A percentile compares a stretch with the other conserved stretches of the same genome.
These are phyloP conservation scores for Populus alba DNA, from an alignment of 345 rosid species.

Conservation along the genomic window DNA sequence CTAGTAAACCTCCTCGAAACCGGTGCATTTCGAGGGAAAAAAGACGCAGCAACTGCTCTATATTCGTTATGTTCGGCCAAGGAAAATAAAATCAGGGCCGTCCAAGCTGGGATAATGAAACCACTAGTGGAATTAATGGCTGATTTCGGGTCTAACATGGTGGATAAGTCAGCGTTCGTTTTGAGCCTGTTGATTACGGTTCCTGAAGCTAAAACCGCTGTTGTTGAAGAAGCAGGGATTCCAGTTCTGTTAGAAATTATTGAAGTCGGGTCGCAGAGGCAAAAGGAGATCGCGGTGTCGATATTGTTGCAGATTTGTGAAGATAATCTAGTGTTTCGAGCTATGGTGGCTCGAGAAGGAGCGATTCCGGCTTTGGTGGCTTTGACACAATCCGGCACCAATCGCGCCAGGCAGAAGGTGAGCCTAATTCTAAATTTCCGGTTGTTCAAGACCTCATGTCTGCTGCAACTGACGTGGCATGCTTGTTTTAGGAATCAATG, in stretches of 20 bases:
- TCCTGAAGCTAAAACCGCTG: slow-evolving; percentile 62
- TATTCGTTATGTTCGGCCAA: slow-evolving; percentile 72
- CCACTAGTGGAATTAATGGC: slow-evolving; percentile 91
- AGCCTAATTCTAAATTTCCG: not conserved
- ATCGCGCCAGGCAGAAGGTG: slow-evolving; percentile 87
- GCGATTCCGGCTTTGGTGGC: slow-evolving; percentile 91
- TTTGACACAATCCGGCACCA: slow-evolving; percentile 75
- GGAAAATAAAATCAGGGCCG: slow-evolving; percentile 84
- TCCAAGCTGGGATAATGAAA: slow-evolving; percentile 75
- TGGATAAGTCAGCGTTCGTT: slow-evolving; percentile 87
- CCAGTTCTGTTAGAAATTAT: slow-evolving; percentile 90
- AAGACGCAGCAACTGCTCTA: slow-evolving; percentile 89
- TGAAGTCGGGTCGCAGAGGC: slow-evolving; percentile 81
- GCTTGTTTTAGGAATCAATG: slow-evolving; percentile 1
- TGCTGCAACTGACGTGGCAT: slow-evolving; percentile 26
- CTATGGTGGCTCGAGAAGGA: slow-evolving; percentile 89
- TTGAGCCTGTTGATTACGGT: slow-evolving; percentile 50
- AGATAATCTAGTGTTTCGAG: slow-evolving; percentile 53
- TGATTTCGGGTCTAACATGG: slow-evolving; percentile 92
- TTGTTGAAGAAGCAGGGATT: slow-evolving; percentile 85
- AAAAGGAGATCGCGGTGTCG: slow-evolving; percentile 79
- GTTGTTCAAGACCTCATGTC: not conserved
- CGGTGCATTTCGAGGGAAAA: slow-evolving; percentile 76
- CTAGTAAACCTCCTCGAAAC: slow-evolving; percentile 61
- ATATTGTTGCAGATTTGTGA: slow-evolving; percentile 71